Base-by-base conservation (phyloP, 2,329 filamentous ascomycete species). In the Xylaria digitata region DNA sequence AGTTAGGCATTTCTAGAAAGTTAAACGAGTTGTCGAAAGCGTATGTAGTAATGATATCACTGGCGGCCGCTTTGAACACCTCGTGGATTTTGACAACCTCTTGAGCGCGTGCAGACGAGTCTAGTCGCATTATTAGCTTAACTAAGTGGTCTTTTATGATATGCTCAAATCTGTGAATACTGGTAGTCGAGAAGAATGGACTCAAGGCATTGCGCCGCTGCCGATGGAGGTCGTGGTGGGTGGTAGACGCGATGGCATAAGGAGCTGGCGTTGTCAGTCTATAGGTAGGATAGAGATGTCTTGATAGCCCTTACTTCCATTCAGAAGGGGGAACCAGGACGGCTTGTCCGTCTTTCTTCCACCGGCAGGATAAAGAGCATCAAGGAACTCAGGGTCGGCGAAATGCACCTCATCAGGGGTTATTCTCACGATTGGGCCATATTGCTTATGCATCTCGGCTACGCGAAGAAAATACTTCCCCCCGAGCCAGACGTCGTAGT, bases 1-100 rank as follows among this genome's bases (percentile, higher is more conserved):
- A 17, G 65, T 63, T 37, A 69, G 62, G 60, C 63, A 70, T 4
- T 9, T 73, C 62, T 0, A 74, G 19, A 40, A 72, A 71, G 37
- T 68, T 17, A 37, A 70, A 70, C 1, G 45, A 63, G 6, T 68
- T 57, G 0, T 57, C 68, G 13, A 72, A 72, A 11, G 64, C 65
- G 45, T 74, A 72, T 13, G 21, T 60, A 9, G 66, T 72, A 63
- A 73, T 74, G 2, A 72, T 56, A 26, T 74, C 74, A 61, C 70
- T 74, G 1, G 72, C 56, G 52, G 50, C 67, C 0, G 72, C 72
- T 50, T 71, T 70, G 67, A 74, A 69, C 0, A 73, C 43, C 5
- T 63, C 15, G 46, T 73, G 71, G n/a, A 73, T 68, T 19, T 62
- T 17, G 0, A 61, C 26, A 15, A 59, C 23, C 5, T 58, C 23